Conservation (phyloP, 306 rosid genomes). For the Delonix regia region DNA sequence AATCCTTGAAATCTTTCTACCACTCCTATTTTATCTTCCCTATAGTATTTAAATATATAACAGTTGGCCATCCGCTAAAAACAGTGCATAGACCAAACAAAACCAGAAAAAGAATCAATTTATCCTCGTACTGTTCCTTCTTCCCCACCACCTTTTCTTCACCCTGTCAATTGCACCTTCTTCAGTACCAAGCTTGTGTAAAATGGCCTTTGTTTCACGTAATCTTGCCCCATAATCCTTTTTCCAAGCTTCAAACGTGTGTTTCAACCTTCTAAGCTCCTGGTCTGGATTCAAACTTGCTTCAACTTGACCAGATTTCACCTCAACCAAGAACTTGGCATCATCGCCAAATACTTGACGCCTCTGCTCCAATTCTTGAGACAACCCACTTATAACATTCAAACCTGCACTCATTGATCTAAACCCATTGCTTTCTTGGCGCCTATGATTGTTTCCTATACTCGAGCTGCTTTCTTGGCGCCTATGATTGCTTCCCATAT, state of each 20-base stretch:
- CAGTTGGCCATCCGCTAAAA: slow-evolving; percentile 38
- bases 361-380: slow-evolving; percentile 94
- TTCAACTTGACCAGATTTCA: slow-evolving; percentile 89
- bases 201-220: slow-evolving; percentile 82
- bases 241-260: slow-evolving; percentile 96
- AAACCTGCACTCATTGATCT: slow-evolving; percentile 88
- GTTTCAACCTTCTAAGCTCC: slow-evolving; percentile 89
- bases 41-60: slow-evolving; percentile 27
- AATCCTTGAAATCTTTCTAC: slow-evolving; percentile 23
- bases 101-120: slow-evolving; percentile 43
- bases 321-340: slow-evolving; percentile 98
- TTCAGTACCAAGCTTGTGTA: slow-evolving; percentile 84
- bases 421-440: slow-evolving; percentile 79
- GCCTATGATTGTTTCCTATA: slow-evolving; percentile 29
- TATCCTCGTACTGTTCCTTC: slow-evolving; percentile 88
- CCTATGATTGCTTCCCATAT: slow-evolving; percentile 63
- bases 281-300: slow-evolving; percentile 88
- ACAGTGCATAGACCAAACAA: slow-evolving; percentile 41
- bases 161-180: slow-evolving; percentile 61
- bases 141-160: slow-evolving; percentile 93
- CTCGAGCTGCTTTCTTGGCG: slow-evolving; percentile 26
- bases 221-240: slow-evolving; percentile 81
- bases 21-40: slow-evolving; percentile 31
- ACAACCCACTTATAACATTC: slow-evolving; percentile 81
- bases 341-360: slow-evolving; percentile 96